These are phyloP conservation scores for Curvularia hawaiiensis DNA, from an alignment of 2,329 filamentous ascomycete species.

Conservation along the genomic window DNA sequence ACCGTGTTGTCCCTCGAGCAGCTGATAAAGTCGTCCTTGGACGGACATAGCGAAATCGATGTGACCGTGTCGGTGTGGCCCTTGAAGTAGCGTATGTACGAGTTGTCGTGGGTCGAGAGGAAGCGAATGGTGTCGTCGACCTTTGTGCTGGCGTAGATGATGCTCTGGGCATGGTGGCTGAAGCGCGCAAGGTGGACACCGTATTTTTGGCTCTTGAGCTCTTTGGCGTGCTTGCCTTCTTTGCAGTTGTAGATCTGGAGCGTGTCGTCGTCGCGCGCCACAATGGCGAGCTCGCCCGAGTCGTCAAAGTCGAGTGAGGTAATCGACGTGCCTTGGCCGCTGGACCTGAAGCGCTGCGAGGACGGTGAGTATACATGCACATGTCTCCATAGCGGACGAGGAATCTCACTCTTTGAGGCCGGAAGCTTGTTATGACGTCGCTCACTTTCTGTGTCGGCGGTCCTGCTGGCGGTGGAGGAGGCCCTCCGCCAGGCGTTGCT, in stretches of 20 bases:
- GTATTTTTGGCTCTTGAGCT: constrained; percentile 93
- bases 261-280: constrained; percentile 90
- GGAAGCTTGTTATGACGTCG: constrained; percentile 77
- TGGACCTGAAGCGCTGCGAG: constrained; percentile 52
- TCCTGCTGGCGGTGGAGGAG: constrained; percentile 40
- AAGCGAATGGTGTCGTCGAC: constrained; percentile 89
- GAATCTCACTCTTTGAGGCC: constrained; percentile 73
- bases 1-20: constrained; percentile 91
- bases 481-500: constrained; percentile 35
- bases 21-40: constrained; percentile 88
- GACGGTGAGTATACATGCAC: constrained; percentile 16
- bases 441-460: constrained; percentile 64
- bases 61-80: constrained; percentile 88
- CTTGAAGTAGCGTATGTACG: constrained; percentile 94
- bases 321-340: constrained; percentile 64
- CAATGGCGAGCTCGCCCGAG: constrained; percentile 88
- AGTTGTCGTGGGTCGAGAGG: constrained; percentile 92
- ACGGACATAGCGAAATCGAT: constrained; percentile 80
- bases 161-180: constrained; percentile 87
- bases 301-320: constrained; percentile 97
- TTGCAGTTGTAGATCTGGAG: constrained; percentile 95
- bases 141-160: constrained; percentile 95
- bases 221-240: constrained; percentile 88
- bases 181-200: constrained; percentile 93
- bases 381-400: neutral